Evolutionary conservation across 2,329 filamentous ascomycete species (phyloP).

Genomic region (Arthrobotrys conoides): DNA sequence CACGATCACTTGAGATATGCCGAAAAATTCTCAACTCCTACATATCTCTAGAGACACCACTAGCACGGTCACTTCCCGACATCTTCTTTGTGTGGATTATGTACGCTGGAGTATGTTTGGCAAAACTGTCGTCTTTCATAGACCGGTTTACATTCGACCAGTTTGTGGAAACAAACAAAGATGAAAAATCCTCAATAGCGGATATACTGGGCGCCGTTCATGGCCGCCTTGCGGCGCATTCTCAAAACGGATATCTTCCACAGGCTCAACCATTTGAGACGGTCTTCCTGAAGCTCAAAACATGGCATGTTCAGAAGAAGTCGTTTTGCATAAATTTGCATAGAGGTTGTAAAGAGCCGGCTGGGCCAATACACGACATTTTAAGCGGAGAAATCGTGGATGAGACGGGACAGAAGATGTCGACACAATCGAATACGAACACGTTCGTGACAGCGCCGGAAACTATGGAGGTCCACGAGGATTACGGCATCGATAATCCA

Average conservation of each 20-base stretch:
- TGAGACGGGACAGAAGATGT: not conserved
- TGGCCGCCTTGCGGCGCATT: constrained; percentile 8
- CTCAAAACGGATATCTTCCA: constrained; percentile 25
- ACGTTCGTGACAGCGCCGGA: not conserved
- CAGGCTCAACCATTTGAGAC: constrained; percentile 27
- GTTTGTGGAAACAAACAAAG: not conserved
- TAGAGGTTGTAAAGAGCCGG: constrained; percentile 8
- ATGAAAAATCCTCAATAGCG: constrained; percentile 15
- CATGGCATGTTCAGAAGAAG: constrained; percentile 29
- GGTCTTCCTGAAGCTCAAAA: constrained; percentile 16
- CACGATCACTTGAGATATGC: constrained; percentile 19
- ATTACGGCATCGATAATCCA: not conserved
- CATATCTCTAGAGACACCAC: constrained; percentile 8
- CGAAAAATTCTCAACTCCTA: constrained; percentile 18
- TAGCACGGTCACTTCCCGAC: constrained; percentile 20
- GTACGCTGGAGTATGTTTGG: constrained; percentile 18
- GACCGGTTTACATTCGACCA: constrained; percentile 16
- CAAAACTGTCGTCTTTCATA: constrained; percentile 20
- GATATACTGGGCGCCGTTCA: constrained; percentile 11
- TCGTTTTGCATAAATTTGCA: constrained; percentile 27
- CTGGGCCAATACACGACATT: constrained; percentile 19
- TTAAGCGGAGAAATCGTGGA: constrained; percentile 8
- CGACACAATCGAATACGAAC: not conserved
- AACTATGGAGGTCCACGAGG: not conserved
- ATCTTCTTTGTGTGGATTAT: constrained; percentile 20